These are phyloP conservation scores for Aureobasidium pullulans DNA, from an alignment of 2,329 filamentous ascomycete species.

Conservation along the genomic window DNA sequence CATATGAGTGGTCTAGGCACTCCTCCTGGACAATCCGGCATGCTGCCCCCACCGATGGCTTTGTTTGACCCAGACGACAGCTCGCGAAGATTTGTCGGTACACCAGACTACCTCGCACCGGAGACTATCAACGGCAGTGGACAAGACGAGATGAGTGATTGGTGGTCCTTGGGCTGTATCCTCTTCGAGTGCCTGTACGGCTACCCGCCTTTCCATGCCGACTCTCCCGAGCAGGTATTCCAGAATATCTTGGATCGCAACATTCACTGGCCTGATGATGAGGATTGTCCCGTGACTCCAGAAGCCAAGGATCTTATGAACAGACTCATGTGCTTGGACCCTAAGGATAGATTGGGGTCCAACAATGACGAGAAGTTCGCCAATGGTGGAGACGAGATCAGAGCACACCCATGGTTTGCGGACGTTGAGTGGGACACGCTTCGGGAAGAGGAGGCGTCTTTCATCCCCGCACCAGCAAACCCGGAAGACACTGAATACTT, in stretches of 20 bases:
- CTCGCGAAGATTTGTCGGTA: conserved; percentile 88
- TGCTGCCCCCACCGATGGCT: conserved; percentile 85
- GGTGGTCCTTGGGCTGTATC: conserved; percentile 99
- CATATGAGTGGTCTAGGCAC: conserved; percentile 50
- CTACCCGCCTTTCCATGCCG: conserved; percentile 85
- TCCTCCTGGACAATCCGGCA: conserved; percentile 60
- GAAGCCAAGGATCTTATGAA: conserved; percentile 95
- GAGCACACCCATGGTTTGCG: conserved; percentile 79
- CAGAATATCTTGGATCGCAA: conserved; percentile 87
- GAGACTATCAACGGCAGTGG: conserved; percentile 94
- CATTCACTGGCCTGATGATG: conserved; percentile 85
- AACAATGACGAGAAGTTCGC: conserved; percentile 76
- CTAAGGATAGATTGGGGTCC: conserved; percentile 71
- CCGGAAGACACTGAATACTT: conserved; percentile 98
- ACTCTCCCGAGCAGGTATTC: conserved; percentile 86
- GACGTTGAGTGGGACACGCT: conserved; percentile 84
- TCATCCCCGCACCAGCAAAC: conserved; percentile 85
- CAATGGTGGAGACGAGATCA: conserved; percentile 85
- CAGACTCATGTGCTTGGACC: conserved; percentile 77
- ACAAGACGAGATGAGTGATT: conserved; percentile 97
- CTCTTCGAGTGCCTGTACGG: conserved; percentile 94
- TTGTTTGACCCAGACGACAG: conserved; percentile 93
- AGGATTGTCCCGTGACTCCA: conserved; percentile 64
- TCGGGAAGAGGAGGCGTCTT: conserved; percentile 91
- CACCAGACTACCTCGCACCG: conserved; percentile 91